These are phyloP conservation scores for Sporothrix pallida DNA, from an alignment of 2,329 filamentous ascomycete genomes.

Conservation along the genomic window DNA sequence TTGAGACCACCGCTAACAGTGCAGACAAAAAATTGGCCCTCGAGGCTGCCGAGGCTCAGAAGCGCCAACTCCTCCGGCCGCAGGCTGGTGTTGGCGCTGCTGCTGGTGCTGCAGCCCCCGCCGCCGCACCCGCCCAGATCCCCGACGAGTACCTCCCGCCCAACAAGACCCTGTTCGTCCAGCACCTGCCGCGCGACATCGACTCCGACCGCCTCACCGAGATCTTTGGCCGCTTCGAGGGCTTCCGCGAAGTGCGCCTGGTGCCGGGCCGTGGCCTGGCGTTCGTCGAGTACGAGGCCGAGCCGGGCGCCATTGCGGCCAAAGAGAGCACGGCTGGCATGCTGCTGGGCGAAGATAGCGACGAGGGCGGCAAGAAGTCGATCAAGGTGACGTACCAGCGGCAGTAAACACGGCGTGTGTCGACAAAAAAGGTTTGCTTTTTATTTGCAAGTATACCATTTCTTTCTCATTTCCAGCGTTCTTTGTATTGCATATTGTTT, in stretches of 20 bases:
- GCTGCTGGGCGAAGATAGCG: slow-evolving; percentile 67
- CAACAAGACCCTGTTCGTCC: slow-evolving; percentile 95
- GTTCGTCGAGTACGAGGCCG: slow-evolving; percentile 94
- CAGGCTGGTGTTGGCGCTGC: slow-evolving; percentile 28
- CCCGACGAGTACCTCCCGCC: slow-evolving; percentile 98
- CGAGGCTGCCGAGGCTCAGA: slow-evolving; percentile 78
- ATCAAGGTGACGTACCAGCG: slow-evolving; percentile 98
- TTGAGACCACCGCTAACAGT: not conserved
- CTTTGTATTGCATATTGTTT: slow-evolving; percentile 30
- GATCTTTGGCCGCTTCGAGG: slow-evolving; percentile 88
- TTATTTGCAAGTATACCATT: slow-evolving; percentile 11
- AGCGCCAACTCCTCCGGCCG: slow-evolving; percentile 55
- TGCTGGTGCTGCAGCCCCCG: slow-evolving; percentile 46
- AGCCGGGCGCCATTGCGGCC: slow-evolving; percentile 86
- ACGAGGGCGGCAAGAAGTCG: slow-evolving; percentile 55
- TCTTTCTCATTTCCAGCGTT: slow-evolving; percentile 1
- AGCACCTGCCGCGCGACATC: slow-evolving; percentile 87
- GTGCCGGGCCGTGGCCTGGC: slow-evolving; percentile 89
- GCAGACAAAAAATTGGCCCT: slow-evolving; percentile 77
- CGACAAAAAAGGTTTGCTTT: not conserved
- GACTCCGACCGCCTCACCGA: slow-evolving; percentile 78
- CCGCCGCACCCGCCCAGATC: slow-evolving; percentile 59
- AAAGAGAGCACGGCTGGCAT: slow-evolving; percentile 93
- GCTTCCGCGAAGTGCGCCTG: slow-evolving; percentile 89
- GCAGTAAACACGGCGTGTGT: slow-evolving; percentile 59